Evolutionary conservation across 2,329 filamentous ascomycete species (phyloP).

Genomic region (Passalora sequoiae): DNA sequence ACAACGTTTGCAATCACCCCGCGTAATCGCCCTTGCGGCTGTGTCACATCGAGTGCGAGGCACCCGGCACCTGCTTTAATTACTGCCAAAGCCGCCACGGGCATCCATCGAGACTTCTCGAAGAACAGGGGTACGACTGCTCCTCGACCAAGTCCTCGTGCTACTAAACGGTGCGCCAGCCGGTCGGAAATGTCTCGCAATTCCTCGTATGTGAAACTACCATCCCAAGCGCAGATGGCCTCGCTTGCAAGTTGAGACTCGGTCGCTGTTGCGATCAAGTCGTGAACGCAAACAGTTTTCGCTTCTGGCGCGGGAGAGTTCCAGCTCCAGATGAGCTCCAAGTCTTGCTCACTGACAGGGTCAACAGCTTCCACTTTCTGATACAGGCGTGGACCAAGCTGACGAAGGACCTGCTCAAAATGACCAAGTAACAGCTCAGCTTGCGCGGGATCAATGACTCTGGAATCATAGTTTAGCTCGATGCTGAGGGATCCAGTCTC

Average conservation of each 20-base stretch:
- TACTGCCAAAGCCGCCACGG: slow-evolving; percentile 23
- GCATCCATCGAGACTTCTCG: slow-evolving; percentile 29
- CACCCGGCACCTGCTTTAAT: slow-evolving; percentile 31
- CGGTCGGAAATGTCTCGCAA: slow-evolving; percentile 1
- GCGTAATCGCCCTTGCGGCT: not conserved
- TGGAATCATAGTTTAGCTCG: slow-evolving; percentile 7
- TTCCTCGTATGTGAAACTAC: slow-evolving; percentile 10
- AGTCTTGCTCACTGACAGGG: not conserved
- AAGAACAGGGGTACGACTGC: slow-evolving; percentile 26
- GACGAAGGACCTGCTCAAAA: slow-evolving; percentile 7
- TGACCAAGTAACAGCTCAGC: slow-evolving; percentile 5
- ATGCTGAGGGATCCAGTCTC: not conserved
- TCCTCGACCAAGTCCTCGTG: slow-evolving; percentile 1
- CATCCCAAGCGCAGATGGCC: slow-evolving; percentile 13
- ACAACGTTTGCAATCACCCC: not conserved
- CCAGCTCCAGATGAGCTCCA: slow-evolving; percentile 1
- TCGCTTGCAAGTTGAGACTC: not conserved
- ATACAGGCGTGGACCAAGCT: slow-evolving; percentile 5
- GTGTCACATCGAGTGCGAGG: not conserved
- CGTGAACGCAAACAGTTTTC: not conserved
- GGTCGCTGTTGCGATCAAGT: not conserved
- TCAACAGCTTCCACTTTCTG: slow-evolving; percentile 1
- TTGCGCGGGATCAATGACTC: slow-evolving; percentile 3
- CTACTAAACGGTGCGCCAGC: not conserved
- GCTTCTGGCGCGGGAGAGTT: slow-evolving; percentile 1